phyloP scores from a whole-genome alignment of 2,329 filamentous ascomycete species.

The Monilinia aucupariae region DNA sequence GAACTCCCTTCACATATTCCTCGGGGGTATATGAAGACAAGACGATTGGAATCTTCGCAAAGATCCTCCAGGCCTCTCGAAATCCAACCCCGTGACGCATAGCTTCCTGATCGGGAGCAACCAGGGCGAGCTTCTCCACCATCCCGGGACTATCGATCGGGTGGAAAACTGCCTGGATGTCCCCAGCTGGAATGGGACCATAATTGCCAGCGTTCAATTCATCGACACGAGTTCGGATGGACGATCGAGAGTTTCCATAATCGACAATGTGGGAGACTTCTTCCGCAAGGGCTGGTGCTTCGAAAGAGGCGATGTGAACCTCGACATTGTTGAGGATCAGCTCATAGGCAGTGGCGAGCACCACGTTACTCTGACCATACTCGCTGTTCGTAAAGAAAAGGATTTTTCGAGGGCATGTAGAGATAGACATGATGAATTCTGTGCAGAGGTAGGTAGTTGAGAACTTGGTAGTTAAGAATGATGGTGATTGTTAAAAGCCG shows the following conservation, averaged over 20 bases:
- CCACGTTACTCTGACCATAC: slow-evolving; percentile 44
- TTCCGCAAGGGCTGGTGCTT: slow-evolving; percentile 38
- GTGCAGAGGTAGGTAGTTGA: too few relatives aligned
- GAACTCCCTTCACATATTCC: slow-evolving; percentile 40
- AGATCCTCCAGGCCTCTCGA: slow-evolving; percentile 9
- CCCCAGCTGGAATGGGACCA: slow-evolving; percentile 16
- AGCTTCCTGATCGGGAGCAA: slow-evolving; percentile 24
- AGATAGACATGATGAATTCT: neutral
- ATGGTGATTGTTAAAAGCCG: neutral
- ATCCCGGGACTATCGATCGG: slow-evolving; percentile 35
- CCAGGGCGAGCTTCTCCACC: slow-evolving; percentile 32
- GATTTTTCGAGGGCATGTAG: slow-evolving; percentile 24
- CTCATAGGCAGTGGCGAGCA: slow-evolving; percentile 41
- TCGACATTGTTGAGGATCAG: slow-evolving; percentile 35
- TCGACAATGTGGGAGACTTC: slow-evolving; percentile 31
- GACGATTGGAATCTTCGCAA: slow-evolving; percentile 26
- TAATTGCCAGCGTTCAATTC: slow-evolving; percentile 10
- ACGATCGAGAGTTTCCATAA: slow-evolving; percentile 27
- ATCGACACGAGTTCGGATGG: slow-evolving; percentile 23
- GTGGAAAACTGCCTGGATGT: slow-evolving; percentile 33
- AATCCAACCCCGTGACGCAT: slow-evolving; percentile 2
- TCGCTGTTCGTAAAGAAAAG: slow-evolving; percentile 44
- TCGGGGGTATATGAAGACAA: slow-evolving; percentile 36
- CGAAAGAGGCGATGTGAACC: slow-evolving; percentile 43
- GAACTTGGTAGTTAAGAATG: neutral